Base-by-base conservation (phyloP, 306 rosid genomes). In the Hylodesmum podocarpum region DNA sequence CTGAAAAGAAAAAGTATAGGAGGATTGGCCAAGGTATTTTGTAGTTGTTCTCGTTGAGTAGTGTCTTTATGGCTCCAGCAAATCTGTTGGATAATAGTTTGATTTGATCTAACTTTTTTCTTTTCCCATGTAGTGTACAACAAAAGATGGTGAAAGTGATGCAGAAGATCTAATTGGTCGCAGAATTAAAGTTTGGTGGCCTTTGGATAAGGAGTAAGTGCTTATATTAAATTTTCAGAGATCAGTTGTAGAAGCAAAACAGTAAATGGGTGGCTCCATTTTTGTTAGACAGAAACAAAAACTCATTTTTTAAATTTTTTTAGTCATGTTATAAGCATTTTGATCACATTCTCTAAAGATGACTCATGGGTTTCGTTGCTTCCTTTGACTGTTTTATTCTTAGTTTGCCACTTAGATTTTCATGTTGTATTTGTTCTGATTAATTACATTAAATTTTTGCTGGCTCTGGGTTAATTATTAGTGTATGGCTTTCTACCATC, bases 161-260 rank as follows among this genome's bases (percentile, higher is more conserved):
- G 66, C 82, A 13, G 99, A 88, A 75, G 90, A 92, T 81, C 87
- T 95, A 80, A 89, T 84, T 53, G 97, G 97, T 77, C 88, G 96
- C 88, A 85, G 93, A 87, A 84, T 95, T 80, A 95, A 92, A 90
- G 89, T 95, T 85, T 95, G 99, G 99, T 95, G 99, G 99, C 99
- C 99, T 80, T 83, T 95, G 87, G 99, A 95, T 84, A 90, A 89
- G 82, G 1, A 70, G 99, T 95, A 77, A 92, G 86, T 81, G 46
- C 55, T 66, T 46, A 8, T 13, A 61, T 34, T 78, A 41, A 78
- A 40, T 61, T 15, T 53, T 18, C 37, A 74, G 49, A 77, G 47
- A 58, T 57, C 25, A 43, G 59, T 72, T 70, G 54, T 61, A 43
- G 58, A 77, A 59, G 81, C 43, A 59, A 65, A 71, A 29, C 70